Base-by-base conservation (phyloP, 2,329 filamentous ascomycete genomes). In the Chaetomium sp. region DNA sequence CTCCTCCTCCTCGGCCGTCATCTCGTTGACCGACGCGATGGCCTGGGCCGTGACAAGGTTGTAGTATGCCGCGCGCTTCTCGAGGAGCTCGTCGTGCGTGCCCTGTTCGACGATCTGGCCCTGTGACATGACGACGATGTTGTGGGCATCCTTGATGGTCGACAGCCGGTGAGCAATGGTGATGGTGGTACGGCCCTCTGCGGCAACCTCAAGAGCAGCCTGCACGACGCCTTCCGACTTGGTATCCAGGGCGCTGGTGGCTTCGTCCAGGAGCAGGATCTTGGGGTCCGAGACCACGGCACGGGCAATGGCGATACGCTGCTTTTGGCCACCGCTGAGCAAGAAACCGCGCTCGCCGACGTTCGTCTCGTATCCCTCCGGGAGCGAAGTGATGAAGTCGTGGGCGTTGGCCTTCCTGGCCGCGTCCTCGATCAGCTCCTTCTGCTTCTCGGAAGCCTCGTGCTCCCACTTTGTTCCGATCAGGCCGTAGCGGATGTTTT, bases 261-360 rank as follows among this genome's bases (percentile, higher is more conserved):
- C 95, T 77, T 99, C 95, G 70, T 99, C 95, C 5, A 99, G 87
- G 0, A 99, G 84, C 1, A 99, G 83, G 72, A 99, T 89, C 79
- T 93, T 96, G 0, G 94, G 94, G 71, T 97, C 91, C 21, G 90
- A 94, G 33, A 97, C 92, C 63, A 97, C 86, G 47, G 93, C 93
- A 73, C 93, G 85, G 8, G 94, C 93, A 76, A 98, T 97, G 13
- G 94, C 93, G 73, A 98, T 96, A 71, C 95, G 91, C 78, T 98
- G 95, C 77, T 97, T 97, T 78, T 99, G 95, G 42, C 95, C 95
- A 75, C 95, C 95, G 62, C 92, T 96, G 9, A 99, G 83, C 60
- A 97, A 80, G 75, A 97, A 96, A 10, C 95, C 95, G 68, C 93
- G 89, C 77, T 98, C 93, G 63, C 95, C 95, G n/a, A 98, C 94